Conservation (phyloP, 139 green algal genomes). For the Chlorella vulgaris region DNA sequence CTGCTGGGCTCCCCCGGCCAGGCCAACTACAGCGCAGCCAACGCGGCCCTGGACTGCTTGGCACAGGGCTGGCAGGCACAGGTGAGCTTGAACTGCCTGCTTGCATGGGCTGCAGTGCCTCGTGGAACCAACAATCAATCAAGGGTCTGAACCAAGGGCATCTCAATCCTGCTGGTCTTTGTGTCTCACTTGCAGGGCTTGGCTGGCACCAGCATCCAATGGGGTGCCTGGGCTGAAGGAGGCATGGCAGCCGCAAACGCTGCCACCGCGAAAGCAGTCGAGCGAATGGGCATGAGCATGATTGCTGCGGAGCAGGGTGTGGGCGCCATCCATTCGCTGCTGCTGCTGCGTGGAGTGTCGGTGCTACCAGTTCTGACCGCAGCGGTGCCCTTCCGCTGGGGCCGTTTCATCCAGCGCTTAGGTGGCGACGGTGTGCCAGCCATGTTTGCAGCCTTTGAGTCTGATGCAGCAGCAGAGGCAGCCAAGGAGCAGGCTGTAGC, state of each 20-base stretch:
- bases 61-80: conserved; percentile 26
- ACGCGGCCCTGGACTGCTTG: conserved; percentile 70
- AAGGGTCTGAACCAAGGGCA: too few relatives aligned
- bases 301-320: conserved; percentile 51
- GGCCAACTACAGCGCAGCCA: conserved; percentile 81
- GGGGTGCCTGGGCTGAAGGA: conserved; percentile 85
- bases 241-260: conserved; percentile 82
- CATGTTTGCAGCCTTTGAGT: conserved; percentile 40
- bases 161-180: background rate
- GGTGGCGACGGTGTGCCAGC: conserved; percentile 12
- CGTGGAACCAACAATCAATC: too few relatives aligned
- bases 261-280: conserved; percentile 55
- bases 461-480: conserved; percentile 5
- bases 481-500: conserved; percentile 16
- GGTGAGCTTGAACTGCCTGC: background rate
- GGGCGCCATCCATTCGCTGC: conserved; percentile 39
- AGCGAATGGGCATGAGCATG: conserved; percentile 73
- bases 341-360: conserved; percentile 20
- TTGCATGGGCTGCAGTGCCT: too few relatives aligned
- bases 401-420: conserved; percentile 41
- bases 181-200: background rate
- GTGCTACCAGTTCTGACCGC: conserved; percentile 32
- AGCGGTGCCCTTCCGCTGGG: conserved; percentile 46
- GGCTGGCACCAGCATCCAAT: conserved; percentile 68
- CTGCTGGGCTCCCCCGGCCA: conserved; percentile 85